Evolutionary conservation across 2,329 filamentous ascomycete species (phyloP).

Genomic region (Teratosphaeria destructans): DNA sequence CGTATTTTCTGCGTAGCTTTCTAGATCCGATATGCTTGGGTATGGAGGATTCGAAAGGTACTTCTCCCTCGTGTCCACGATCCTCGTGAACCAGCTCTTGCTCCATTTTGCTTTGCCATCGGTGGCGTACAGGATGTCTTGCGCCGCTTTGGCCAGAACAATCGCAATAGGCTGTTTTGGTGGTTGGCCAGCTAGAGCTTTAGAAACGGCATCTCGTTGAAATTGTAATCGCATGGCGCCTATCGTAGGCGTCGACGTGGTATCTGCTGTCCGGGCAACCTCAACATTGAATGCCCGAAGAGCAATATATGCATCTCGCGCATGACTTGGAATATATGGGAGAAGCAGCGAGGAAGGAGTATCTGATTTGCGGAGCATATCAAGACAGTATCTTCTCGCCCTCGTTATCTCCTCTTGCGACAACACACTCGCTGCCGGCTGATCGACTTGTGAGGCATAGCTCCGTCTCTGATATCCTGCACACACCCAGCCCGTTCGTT

Average conservation of each 20-base stretch:
- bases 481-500: background rate
- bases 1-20: slow-evolving; percentile 87
- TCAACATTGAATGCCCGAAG: slow-evolving; percentile 90
- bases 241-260: slow-evolving; percentile 77
- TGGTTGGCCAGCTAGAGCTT: slow-evolving; percentile 65
- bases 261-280: slow-evolving; percentile 78
- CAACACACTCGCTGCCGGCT: slow-evolving; percentile 13
- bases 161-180: slow-evolving; percentile 88
- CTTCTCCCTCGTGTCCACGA: slow-evolving; percentile 73
- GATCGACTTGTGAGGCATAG: slow-evolving; percentile 13
- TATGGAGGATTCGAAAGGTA: slow-evolving; percentile 79
- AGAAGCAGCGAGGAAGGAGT: slow-evolving; percentile 78
- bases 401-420: slow-evolving; percentile 38
- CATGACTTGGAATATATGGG: slow-evolving; percentile 66
- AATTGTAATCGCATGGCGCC: slow-evolving; percentile 87
- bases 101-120: slow-evolving; percentile 41
- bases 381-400: slow-evolving; percentile 49
- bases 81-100: slow-evolving; percentile 49
- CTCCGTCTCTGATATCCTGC: slow-evolving; percentile 2
- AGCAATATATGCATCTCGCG: slow-evolving; percentile 76
- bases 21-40: slow-evolving; percentile 58
- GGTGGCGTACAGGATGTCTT: slow-evolving; percentile 41
- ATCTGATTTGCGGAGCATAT: slow-evolving; percentile 64
- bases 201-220: slow-evolving; percentile 77
- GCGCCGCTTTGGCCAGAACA: slow-evolving; percentile 63